Base-by-base conservation (phyloP, 2,329 filamentous ascomycete genomes). In the Fusarium sp. region DNA sequence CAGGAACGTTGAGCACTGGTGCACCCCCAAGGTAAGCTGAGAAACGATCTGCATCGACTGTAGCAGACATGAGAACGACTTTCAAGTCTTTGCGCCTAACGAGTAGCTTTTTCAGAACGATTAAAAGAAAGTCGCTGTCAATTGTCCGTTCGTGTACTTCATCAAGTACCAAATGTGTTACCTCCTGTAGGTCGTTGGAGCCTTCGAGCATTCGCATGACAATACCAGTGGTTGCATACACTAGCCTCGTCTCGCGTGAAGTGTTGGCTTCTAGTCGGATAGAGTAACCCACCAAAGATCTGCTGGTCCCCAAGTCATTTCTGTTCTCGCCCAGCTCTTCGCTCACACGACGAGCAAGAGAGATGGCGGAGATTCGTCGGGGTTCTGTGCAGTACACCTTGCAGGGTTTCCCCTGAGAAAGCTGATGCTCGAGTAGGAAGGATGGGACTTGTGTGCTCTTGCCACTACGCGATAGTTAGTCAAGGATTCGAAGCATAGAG, bases 401-500 rank as follows among this genome's bases (percentile, higher is more conserved):
- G 81, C 95, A 98, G 8, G 89, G 84, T 70, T 90, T 91, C 7
- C 95, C 95, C 68, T 91, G 88, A 5, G 89, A 88, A 52, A 99
- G 87, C 76, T 98, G 91, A 75, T 97, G 89, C 79, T 99, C 96
- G 10, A 99, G 84, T 57, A 99, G 88, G 77, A 97, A 98, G 1
- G 95, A 91, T 8, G 96, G 96, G n/a, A 98, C 92, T 76, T 99
- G 96, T 0, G 96, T 99, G 80, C 94, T 98, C 84, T 99, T 99
- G 70, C 96, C 96, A 78, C 91, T 86, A 53, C 69, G 15, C 32
- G 59, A 44, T 12, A 16, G 55, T 79, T 53, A 82, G 73, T 45
- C 8, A n/a, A 47, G 12, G n/a, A 9, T 34, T 38, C 8, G 22
- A 11, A n/a, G 24, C 11, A 25, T 18, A 12, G 11, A 12, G 12